phyloP scores from a whole-genome alignment of 352 stramenopile species.

The Phytophthora rubi region DNA sequence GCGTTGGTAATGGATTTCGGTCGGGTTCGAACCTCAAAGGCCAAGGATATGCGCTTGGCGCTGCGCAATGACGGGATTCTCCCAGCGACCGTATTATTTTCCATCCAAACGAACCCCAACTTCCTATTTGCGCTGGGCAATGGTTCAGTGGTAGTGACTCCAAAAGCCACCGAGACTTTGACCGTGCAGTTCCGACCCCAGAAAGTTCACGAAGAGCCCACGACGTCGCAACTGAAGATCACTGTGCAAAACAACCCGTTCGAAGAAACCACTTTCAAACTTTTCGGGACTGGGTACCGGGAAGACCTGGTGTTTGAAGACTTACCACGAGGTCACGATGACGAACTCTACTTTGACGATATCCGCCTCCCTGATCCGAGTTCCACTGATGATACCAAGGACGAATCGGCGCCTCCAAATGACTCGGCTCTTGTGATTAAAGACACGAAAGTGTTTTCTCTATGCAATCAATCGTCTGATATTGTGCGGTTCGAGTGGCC shows the following conservation, averaged over 20 bases:
- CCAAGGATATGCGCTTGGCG: conserved; percentile 63
- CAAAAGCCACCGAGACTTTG: conserved; percentile 67
- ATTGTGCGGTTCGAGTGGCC: conserved; percentile 81
- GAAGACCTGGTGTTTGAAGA: conserved; percentile 91
- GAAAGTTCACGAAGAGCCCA: conserved; percentile 72
- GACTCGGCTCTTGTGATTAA: conserved; percentile 16
- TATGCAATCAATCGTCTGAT: conserved; percentile 72
- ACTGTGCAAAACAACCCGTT: conserved; percentile 93
- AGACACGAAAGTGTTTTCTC: conserved; percentile 75
- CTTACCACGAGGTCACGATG: conserved; percentile 71
- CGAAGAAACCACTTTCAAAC: conserved; percentile 80
- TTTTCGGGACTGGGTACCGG: conserved; percentile 77
- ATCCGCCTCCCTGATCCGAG: conserved; percentile 54
- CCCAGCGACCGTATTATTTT: conserved; percentile 91
- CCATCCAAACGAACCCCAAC: conserved; percentile 76
- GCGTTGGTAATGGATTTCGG: conserved; percentile 84
- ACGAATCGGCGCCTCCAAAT: neutral
- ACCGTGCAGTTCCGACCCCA: conserved; percentile 85
- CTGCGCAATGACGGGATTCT: conserved; percentile 94
- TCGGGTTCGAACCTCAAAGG: conserved; percentile 76
- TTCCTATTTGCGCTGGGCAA: conserved; percentile 80
- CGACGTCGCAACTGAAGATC: conserved; percentile 69
- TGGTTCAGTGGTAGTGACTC: conserved; percentile 76
- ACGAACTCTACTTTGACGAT: conserved; percentile 90
- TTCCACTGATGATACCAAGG: neutral